A percentile compares a stretch with the other conserved stretches of the same genome.
These are phyloP conservation scores for Microcos paniculata DNA, from an alignment of 345 rosid species.

Conservation along the genomic window DNA sequence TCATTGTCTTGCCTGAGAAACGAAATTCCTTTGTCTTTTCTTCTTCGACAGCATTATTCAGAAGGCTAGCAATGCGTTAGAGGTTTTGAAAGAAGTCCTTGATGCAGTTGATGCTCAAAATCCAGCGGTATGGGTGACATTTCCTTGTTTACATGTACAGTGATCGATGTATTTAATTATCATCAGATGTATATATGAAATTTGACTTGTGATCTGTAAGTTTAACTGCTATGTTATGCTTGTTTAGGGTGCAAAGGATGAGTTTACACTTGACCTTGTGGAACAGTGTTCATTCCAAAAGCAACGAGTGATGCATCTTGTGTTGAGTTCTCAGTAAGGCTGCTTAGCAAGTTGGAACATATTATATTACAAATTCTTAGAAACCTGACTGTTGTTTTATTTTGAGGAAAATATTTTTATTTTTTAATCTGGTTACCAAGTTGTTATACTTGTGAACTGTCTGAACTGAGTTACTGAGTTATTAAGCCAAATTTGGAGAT, in stretches of 20 bases:
- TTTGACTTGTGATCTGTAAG: neutral
- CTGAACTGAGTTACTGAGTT: too few species aligned
- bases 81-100: slow-evolving; percentile 88
- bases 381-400: neutral
- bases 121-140: slow-evolving; percentile 56
- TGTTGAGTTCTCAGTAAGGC: slow-evolving; percentile 77
- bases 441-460: too few species aligned
- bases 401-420: too few species aligned
- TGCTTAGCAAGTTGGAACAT: neutral
- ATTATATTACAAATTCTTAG: neutral
- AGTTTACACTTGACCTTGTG: slow-evolving; percentile 97
- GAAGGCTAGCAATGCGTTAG: slow-evolving; percentile 82
- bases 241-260: slow-evolving; percentile 78
- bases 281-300: slow-evolving; percentile 99
- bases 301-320: slow-evolving; percentile 91
- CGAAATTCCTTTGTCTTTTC: slow-evolving; percentile 10
- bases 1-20: neutral
- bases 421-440: too few species aligned
- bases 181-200: slow-evolving; percentile 11
- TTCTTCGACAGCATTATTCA: slow-evolving; percentile 67
- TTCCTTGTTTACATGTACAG: neutral
- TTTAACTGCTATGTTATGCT: slow-evolving; percentile 12
- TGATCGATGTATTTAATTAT: neutral
- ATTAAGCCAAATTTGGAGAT: neutral
- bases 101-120: slow-evolving; percentile 78